Conservation (phyloP, 2,329 filamentous ascomycete species). For the Talaromyces atroroseus region DNA sequence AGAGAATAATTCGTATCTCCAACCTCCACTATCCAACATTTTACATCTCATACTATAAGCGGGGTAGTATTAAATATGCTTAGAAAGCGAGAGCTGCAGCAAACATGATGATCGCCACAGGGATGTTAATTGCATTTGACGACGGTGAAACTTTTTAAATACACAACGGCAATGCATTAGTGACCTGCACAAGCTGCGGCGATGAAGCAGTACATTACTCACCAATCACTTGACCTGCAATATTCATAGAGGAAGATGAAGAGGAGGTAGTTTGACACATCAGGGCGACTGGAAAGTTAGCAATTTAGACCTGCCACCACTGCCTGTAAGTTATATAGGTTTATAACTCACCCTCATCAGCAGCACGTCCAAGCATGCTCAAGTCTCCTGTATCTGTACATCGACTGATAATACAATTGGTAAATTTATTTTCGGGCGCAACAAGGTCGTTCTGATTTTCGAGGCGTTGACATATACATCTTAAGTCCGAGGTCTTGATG, state of each 20-base stretch:
- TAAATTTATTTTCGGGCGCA: background rate
- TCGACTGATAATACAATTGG: background rate
- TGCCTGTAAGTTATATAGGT: too few species aligned
- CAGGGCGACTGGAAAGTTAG: background rate
- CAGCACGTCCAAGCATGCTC: background rate
- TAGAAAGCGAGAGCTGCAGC: background rate
- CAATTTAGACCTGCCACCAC: background rate
- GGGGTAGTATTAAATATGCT: too few species aligned
- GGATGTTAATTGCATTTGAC: background rate
- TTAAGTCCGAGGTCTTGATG: background rate
- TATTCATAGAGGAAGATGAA: background rate
- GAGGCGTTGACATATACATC: background rate
- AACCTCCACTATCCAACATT: too few species aligned
- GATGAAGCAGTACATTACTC: background rate
- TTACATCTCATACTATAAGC: too few species aligned
- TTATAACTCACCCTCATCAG: too few species aligned
- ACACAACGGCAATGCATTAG: background rate
- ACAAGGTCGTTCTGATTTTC: background rate
- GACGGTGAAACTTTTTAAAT: background rate
- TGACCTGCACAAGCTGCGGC: background rate
- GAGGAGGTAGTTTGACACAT: background rate
- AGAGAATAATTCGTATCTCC: too few species aligned
- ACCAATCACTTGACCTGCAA: background rate
- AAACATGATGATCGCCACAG: background rate
- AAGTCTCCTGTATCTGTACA: background rate